Base-by-base conservation (phyloP, 176 grass and related monocot species). In the Themeda triandra region DNA sequence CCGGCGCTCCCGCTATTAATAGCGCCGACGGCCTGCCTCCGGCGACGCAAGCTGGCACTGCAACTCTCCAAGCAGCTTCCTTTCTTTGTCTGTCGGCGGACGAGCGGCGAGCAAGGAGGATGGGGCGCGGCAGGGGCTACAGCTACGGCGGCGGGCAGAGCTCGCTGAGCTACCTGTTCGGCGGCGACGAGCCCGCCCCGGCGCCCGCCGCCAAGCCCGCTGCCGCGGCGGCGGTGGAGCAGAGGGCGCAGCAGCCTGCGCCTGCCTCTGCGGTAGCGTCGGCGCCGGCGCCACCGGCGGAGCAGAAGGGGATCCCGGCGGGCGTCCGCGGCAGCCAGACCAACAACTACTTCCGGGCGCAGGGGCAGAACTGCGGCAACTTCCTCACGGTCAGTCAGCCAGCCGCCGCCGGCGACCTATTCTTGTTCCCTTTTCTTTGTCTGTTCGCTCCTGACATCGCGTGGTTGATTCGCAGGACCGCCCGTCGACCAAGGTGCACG, bases 111-210 rank as follows among this genome's bases (percentile, higher is more conserved):
- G 36, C 1, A 7, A 12, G 28, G 35, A 71, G 32, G 41, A 93
- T 93, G 91, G 91, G 91, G 11, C 90, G 90, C 31, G 92, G 92
- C 1, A 69, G 90, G 66, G 92, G 89, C 1, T 80, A 87, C 30
- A 94, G 89, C 76, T 80, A 77, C 59, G 89, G 92, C 3, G 92
- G 92, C 19, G 92, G 92, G 65, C 84, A 89, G 76, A 91, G 92
- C 83, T 94, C 92, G 13, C 66, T 94, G 66, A 90, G 78, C 21
- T 94, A 94, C 87, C 87, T 94, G 3, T 94, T 94, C 70, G 92
- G 92, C 24, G 86, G 70, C 54, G 70, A 21, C 12, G 44, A 46
- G 79, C 80, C 63, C 68, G 76, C 73, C 6, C 23, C 53, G 54
- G 33, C 79, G 60, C 45, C 60, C 8, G 66, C n/a, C n/a, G n/a